Percentiles rank a stretch among this genome's conserved stretches.
phyloP scores from a whole-genome alignment of 2,329 filamentous ascomycete genomes.

The Cladosporium oxysporum region DNA sequence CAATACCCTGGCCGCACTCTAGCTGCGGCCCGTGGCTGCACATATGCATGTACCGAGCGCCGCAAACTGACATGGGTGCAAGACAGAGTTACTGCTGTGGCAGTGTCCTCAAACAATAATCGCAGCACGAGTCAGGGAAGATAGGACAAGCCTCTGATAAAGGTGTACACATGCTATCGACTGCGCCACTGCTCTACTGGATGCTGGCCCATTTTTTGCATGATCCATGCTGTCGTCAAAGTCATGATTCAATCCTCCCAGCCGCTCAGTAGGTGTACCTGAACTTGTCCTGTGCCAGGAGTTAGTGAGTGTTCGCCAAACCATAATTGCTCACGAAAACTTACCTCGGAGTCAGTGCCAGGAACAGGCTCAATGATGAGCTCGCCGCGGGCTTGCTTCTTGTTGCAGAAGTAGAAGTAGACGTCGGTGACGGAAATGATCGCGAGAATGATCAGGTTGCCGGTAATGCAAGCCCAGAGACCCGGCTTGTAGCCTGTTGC shows the following conservation, averaged over 20 bases:
- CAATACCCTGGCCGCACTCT: neutral
- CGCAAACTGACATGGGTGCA: conserved; percentile 5
- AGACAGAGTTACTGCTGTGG: neutral
- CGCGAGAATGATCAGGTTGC: conserved; percentile 27
- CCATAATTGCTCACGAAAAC: neutral
- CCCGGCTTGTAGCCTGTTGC: conserved; percentile 27
- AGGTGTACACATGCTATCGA: neutral
- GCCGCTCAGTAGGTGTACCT: conserved; percentile 24
- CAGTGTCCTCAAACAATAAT: neutral
- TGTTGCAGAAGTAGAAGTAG: conserved; percentile 28
- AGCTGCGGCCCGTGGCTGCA: conserved; percentile 14
- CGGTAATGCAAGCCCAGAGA: conserved; percentile 30
- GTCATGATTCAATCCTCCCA: neutral
- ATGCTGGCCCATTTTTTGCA: neutral
- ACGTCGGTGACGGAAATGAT: conserved; percentile 26
- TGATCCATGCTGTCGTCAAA: neutral
- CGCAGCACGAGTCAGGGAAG: neutral
- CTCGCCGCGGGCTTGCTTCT: conserved; percentile 26
- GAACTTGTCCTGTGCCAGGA: conserved; percentile 24
- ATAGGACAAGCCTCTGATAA: neutral
- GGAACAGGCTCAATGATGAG: conserved; percentile 27
- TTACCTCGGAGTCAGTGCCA: conserved; percentile 23
- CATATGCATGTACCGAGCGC: conserved; percentile 9
- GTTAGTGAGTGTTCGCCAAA: neutral
- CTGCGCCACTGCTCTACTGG: neutral